A percentile compares a stretch with the other conserved stretches of the same genome.
These are phyloP conservation scores for Prosopis cineraria DNA, from an alignment of 306 rosid genomes.

Conservation along the genomic window DNA sequence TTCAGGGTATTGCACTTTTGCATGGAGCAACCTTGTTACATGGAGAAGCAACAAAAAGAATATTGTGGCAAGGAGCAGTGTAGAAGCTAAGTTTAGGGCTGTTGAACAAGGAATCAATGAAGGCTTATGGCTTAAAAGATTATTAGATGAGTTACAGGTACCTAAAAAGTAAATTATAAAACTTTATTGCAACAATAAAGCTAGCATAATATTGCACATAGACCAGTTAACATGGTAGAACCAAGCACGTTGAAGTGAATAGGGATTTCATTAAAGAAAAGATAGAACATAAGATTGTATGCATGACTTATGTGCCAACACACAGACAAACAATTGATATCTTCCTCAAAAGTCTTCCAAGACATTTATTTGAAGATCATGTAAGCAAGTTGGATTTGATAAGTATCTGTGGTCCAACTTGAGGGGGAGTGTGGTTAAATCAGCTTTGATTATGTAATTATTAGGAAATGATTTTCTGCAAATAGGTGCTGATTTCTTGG, in stretches of 20 bases:
- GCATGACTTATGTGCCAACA: too few relatives aligned
- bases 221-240: background rate
- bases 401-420: background rate
- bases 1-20: background rate
- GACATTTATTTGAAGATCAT: background rate
- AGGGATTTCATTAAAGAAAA: background rate
- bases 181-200: too few relatives aligned
- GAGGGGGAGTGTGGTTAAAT: background rate
- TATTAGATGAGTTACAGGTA: too few relatives aligned
- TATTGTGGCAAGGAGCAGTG: background rate
- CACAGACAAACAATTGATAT: too few relatives aligned
- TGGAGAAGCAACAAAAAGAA: background rate
- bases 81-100: background rate
- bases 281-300: background rate
- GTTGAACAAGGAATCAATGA: too few relatives aligned
- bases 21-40: background rate
- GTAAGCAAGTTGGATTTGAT: background rate
- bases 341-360: background rate
- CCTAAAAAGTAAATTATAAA: too few relatives aligned
- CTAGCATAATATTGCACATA: too few relatives aligned
- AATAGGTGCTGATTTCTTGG: background rate
- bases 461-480: too few relatives aligned
- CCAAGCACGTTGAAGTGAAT: background rate
- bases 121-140: too few relatives aligned
- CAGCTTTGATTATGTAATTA: too few relatives aligned